phyloP scores from a whole-genome alignment of 768 basidiomycete genomes.

The Leccinellum luteum region DNA sequence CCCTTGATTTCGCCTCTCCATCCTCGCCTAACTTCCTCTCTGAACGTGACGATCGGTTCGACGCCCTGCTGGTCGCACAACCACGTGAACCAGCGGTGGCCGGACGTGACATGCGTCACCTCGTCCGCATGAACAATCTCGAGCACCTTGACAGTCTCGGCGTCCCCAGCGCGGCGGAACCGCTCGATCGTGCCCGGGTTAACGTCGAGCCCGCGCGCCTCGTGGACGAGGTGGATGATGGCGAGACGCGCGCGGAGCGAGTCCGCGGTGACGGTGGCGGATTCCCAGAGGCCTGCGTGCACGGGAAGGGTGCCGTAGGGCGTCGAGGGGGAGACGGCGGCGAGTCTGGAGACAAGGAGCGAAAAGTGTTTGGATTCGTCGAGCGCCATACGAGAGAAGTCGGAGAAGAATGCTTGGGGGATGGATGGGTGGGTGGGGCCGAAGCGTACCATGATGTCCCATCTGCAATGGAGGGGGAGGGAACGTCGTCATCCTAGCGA shows the following conservation, averaged over 20 bases:
- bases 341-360: neutral
- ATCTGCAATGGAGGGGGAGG: neutral
- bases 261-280: neutral
- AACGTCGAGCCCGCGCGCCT: slow-evolving; percentile 30
- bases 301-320: neutral
- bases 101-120: slow-evolving; percentile 76
- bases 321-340: neutral
- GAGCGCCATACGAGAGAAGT: neutral
- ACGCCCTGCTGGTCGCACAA: neutral
- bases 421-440: neutral
- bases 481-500: neutral
- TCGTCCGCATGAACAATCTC: slow-evolving; percentile 81
- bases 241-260: neutral
- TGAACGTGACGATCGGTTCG: neutral
- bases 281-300: neutral
- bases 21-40: neutral
- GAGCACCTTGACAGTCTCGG: slow-evolving; percentile 62
- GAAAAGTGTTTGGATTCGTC: neutral
- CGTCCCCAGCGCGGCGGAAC: neutral
- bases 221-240: slow-evolving; percentile 84
- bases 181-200: neutral
- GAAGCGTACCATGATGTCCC: neutral
- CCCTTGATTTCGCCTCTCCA: neutral
- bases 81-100: slow-evolving; percentile 23
- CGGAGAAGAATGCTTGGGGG: neutral